These are phyloP conservation scores for Zelonia costaricensis DNA, from an alignment of 208 protist species.

Conservation along the genomic window DNA sequence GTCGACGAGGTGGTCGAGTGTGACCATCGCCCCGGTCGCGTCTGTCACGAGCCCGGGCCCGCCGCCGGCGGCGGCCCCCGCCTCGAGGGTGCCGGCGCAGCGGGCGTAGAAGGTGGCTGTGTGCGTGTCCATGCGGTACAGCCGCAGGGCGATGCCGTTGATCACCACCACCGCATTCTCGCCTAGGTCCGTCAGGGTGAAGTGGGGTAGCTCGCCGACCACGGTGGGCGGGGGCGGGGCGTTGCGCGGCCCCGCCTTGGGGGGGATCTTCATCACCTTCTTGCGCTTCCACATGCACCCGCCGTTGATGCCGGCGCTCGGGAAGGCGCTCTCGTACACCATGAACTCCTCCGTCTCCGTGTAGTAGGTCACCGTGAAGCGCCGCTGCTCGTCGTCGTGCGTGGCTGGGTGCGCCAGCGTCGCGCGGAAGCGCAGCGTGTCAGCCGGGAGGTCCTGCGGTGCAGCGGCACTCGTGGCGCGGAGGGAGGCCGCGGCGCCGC, in stretches of 20 bases:
- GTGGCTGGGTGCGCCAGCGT: slow-evolving; percentile 48
- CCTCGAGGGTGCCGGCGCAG: slow-evolving; percentile 21
- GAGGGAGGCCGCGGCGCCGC: not conserved
- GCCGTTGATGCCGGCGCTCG: slow-evolving; percentile 72
- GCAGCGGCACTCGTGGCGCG: not conserved
- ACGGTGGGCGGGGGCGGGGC: slow-evolving; percentile 19
- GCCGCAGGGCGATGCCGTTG: slow-evolving; percentile 65
- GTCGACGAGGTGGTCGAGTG: slow-evolving; percentile 52
- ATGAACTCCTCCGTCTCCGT: slow-evolving; percentile 89
- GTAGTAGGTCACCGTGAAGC: slow-evolving; percentile 85
- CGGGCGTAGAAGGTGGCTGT: slow-evolving; percentile 68
- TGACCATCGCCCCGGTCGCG: slow-evolving; percentile 31
- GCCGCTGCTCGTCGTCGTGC: slow-evolving; percentile 54
- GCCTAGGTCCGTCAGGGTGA: slow-evolving; percentile 65
- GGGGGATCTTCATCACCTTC: slow-evolving; percentile 57
- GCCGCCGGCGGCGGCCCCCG: not conserved
- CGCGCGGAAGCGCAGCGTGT: slow-evolving; percentile 80
- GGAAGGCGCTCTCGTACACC: slow-evolving; percentile 66
- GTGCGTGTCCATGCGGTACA: slow-evolving; percentile 81
- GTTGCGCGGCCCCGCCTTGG: slow-evolving; percentile 40
- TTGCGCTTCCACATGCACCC: slow-evolving; percentile 82
- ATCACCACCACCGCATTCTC: slow-evolving; percentile 72
- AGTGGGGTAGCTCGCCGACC: slow-evolving; percentile 35
- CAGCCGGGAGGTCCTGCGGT: slow-evolving; percentile 19
- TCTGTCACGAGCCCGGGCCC: slow-evolving; percentile 24